Evolutionary conservation across 2,329 filamentous ascomycete genomes (phyloP), one percentile per base, ranked within the genome.

Genomic region (Trichophyton benhamiae): DNA sequence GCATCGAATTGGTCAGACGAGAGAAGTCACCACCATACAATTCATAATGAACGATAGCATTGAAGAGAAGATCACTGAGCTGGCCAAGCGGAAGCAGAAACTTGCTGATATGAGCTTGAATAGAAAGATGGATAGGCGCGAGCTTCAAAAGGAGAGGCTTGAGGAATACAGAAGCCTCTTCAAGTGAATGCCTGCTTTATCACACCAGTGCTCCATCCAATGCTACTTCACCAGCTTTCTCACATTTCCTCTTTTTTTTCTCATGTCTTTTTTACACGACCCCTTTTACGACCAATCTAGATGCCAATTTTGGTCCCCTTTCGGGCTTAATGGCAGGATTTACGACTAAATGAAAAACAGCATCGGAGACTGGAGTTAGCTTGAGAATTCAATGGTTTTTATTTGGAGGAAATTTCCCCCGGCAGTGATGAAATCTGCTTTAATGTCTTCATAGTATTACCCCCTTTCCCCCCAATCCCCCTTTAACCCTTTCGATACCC

Each of bases 41-140:
- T 97, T 89, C 72, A 87, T 97, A 68, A 97, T 97, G 90, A 80
- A 83, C 25, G 80, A 84, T 63, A 96, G 89, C 69, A 95, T 99
- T 63, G 94, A 99, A 73, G 89, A 95, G 76, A 92, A 91, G 77
- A 96, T 99, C 82, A 78, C 95, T 2, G 82, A 87, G 68, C 77
- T 99, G 64, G 92, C 96, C 73, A 84, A 88, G 62, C 95, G 94
- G 82, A 99, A 99, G 81, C 89, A 87, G 76, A 87, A 90, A 72
- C 77, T 99, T 59, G 94, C 94, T 0, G 90, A 88, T 70, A 78
- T 97, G 66, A 92, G 88, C 70, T 86, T 95, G 86, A 88, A 88
- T 65, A 80, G 82, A 71, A 86, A 77, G 76, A 63, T 76, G 72
- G 80, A 79, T 61, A 84, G 83, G 72, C 75, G 76, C 3, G 83